These are phyloP conservation scores for Hygrophila difformis DNA, from an alignment of 257 asterid species.

Conservation along the genomic window DNA sequence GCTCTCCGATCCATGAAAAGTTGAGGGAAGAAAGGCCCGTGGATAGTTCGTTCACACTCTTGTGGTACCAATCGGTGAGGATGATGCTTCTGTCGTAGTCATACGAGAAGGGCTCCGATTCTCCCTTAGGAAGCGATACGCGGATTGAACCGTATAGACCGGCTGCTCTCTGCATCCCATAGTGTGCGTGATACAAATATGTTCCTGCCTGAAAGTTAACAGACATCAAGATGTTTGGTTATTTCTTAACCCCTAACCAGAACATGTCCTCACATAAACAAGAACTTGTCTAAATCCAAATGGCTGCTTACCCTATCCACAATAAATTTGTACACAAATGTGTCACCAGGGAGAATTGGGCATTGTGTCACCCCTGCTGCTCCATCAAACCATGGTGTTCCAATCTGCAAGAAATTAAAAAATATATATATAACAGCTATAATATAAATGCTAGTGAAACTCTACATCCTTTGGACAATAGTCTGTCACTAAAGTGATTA, in stretches of 20 bases:
- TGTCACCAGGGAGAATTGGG: constrained; percentile 52
- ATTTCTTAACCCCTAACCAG: too few relatives aligned
- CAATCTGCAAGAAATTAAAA: constrained; percentile 34
- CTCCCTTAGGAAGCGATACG: constrained; percentile 54
- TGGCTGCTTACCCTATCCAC: constrained; percentile 37
- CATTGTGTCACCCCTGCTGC: constrained; percentile 61
- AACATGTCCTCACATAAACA: not conserved
- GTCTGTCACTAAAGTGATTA: too few relatives aligned
- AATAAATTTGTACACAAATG: constrained; percentile 40
- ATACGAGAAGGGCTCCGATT: constrained; percentile 53
- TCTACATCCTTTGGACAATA: too few relatives aligned
- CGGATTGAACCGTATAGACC: constrained; percentile 69
- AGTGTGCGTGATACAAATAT: constrained; percentile 83
- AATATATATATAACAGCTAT: too few relatives aligned
- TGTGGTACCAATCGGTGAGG: constrained; percentile 83
- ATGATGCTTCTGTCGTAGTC: constrained; percentile 62
- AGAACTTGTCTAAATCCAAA: not conserved
- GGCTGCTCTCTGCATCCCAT: constrained; percentile 84
- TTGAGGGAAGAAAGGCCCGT: constrained; percentile 58
- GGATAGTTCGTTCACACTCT: constrained; percentile 45
- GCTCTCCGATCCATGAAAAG: constrained; percentile 85
- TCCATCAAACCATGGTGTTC: constrained; percentile 72
- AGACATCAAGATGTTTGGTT: not conserved
- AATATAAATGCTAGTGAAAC: too few relatives aligned
- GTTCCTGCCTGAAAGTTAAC: constrained; percentile 72